Conservation (phyloP, 805 yeast genomes). For the Debaryomyces hansenii region DNA sequence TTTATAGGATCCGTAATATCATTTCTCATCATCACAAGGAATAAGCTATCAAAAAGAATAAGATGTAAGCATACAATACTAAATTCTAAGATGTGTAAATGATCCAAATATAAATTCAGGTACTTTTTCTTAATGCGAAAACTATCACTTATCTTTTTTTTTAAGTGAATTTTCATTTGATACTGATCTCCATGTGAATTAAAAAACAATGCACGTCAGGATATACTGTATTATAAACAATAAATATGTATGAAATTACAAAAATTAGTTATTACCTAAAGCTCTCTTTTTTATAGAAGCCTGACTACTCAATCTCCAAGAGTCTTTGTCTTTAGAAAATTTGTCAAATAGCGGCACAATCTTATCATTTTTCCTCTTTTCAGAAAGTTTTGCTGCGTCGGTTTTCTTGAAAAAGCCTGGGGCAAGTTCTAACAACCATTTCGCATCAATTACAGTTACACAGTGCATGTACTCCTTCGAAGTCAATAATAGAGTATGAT, state of each 20-base stretch:
- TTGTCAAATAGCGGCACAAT: conserved; percentile 72
- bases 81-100: too few relatives aligned
- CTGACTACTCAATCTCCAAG: conserved; percentile 71
- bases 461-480: conserved; percentile 91
- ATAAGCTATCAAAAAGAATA: too few relatives aligned
- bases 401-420: conserved; percentile 72
- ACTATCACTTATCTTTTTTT: too few relatives aligned
- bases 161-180: too few relatives aligned
- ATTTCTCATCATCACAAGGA: conserved; percentile 14
- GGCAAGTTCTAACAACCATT: conserved; percentile 71
- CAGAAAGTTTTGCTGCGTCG: conserved; percentile 49
- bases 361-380: conserved; percentile 56
- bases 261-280: conserved; percentile 6
- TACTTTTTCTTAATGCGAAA: too few relatives aligned
- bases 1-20: conserved; percentile 25
- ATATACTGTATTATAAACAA: too few relatives aligned
- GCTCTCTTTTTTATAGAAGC: conserved; percentile 21
- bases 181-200: too few relatives aligned
- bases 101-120: too few relatives aligned
- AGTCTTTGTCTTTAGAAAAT: conserved; percentile 58
- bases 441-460: conserved; percentile 76
- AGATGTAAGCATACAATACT: too few relatives aligned
- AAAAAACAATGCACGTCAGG: too few relatives aligned
- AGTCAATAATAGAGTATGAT: conserved; percentile 79
- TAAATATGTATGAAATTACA: not conserved